These are phyloP conservation scores for Pythium grandisporangium DNA, from an alignment of 352 stramenopile genomes.

Conservation along the genomic window DNA sequence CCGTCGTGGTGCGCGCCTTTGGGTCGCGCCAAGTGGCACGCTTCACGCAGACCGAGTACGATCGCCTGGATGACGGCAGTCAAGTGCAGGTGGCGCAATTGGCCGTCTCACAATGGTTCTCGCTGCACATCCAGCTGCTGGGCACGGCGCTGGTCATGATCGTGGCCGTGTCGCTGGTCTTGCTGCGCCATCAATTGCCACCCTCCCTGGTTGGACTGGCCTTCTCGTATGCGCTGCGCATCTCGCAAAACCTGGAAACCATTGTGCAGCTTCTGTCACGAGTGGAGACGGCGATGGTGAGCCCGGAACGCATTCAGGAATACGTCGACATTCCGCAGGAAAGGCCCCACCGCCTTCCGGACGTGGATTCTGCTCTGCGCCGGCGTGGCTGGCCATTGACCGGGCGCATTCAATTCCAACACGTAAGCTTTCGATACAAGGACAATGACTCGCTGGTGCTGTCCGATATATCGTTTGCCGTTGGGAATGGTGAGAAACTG, in stretches of 20 bases:
- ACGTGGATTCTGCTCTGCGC: slow-evolving; percentile 24
- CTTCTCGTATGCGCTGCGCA: slow-evolving; percentile 82
- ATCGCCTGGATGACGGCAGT: slow-evolving; percentile 27
- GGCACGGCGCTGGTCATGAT: slow-evolving; percentile 33
- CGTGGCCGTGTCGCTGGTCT: slow-evolving; percentile 27
- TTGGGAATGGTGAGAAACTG: slow-evolving; percentile 45
- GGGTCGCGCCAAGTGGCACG: slow-evolving; percentile 17
- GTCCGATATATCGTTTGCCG: slow-evolving; percentile 23
- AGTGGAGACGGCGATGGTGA: slow-evolving; percentile 69
- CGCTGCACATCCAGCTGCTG: slow-evolving; percentile 33
- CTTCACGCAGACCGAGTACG: slow-evolving; percentile 21
- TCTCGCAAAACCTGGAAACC: slow-evolving; percentile 76
- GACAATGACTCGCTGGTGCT: slow-evolving; percentile 24
- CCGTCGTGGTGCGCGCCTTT: slow-evolving; percentile 33
- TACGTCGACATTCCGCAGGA: slow-evolving; percentile 57
- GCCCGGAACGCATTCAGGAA: slow-evolving; percentile 81
- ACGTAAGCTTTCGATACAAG: slow-evolving; percentile 85
- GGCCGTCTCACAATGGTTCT: slow-evolving; percentile 41
- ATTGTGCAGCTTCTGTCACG: slow-evolving; percentile 44
- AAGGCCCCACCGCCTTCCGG: slow-evolving; percentile 1
- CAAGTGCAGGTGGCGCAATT: slow-evolving; percentile 28
- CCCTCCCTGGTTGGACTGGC: slow-evolving; percentile 69
- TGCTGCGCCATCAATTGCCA: slow-evolving; percentile 22
- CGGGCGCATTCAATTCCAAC: slow-evolving; percentile 70
- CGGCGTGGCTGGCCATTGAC: slow-evolving; percentile 52